phyloP scores from a whole-genome alignment of 2,329 filamentous ascomycete species.

The Zymoseptoria crescenta region DNA sequence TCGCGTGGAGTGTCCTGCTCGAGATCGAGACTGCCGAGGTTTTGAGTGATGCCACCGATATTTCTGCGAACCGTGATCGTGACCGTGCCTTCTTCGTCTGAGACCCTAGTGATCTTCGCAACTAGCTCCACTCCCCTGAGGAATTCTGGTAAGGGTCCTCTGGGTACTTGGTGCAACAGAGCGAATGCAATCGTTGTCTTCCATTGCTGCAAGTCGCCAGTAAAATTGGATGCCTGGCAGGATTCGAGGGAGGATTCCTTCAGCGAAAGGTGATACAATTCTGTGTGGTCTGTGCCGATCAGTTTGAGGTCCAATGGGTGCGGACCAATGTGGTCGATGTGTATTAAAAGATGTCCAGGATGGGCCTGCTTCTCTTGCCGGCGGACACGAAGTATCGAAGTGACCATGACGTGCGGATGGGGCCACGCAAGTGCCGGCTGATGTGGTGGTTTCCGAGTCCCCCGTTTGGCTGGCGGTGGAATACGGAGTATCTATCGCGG shows the following conservation, averaged over 20 bases:
- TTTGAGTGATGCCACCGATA: slow-evolving; percentile 63
- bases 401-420: background rate
- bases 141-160: slow-evolving; percentile 37
- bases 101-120: slow-evolving; percentile 43
- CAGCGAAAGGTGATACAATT: slow-evolving; percentile 53
- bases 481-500: background rate
- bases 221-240: slow-evolving; percentile 47
- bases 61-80: slow-evolving; percentile 58
- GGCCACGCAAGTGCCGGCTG: background rate
- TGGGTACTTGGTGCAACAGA: slow-evolving; percentile 41
- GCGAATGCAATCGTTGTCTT: slow-evolving; percentile 50
- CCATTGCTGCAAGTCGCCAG: slow-evolving; percentile 60
- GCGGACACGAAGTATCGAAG: slow-evolving; percentile 49
- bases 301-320: slow-evolving; percentile 56
- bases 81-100: slow-evolving; percentile 39
- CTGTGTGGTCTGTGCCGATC: slow-evolving; percentile 59
- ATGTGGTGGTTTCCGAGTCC: background rate
- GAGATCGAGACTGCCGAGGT: slow-evolving; percentile 57
- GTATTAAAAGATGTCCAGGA: slow-evolving; percentile 47
- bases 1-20: slow-evolving; percentile 47
- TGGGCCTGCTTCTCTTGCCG: slow-evolving; percentile 35
- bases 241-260: slow-evolving; percentile 49
- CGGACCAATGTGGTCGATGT: slow-evolving; percentile 47
- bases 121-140: slow-evolving; percentile 50
- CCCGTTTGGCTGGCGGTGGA: background rate